phyloP scores from a whole-genome alignment of 169 alveolate genomes.

The Perkinsus olseni region DNA sequence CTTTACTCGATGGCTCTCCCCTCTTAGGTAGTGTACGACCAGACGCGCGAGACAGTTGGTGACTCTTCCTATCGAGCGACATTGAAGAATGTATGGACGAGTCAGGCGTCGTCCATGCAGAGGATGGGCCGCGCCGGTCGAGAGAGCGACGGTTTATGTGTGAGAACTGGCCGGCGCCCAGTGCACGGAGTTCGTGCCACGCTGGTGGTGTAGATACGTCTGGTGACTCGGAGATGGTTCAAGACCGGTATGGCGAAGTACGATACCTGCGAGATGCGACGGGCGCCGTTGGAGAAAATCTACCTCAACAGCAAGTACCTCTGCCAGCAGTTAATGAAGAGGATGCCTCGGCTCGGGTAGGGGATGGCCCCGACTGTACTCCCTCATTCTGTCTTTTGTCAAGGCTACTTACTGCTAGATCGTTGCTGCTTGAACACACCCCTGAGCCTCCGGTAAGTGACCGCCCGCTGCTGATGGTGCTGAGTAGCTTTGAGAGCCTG shows the following conservation, averaged over 20 bases:
- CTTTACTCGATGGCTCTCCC: constrained; percentile 22
- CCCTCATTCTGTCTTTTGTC: not conserved
- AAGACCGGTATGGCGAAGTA: constrained; percentile 27
- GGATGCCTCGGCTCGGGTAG: not conserved
- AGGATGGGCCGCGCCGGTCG: constrained; percentile 42
- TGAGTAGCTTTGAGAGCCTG: not conserved
- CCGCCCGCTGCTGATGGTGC: not conserved
- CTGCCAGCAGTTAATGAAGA: not conserved
- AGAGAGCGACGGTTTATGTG: constrained; percentile 32
- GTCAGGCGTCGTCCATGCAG: constrained; percentile 36
- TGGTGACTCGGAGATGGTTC: constrained; percentile 32
- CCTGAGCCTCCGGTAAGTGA: not conserved
- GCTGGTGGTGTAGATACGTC: constrained; percentile 31
- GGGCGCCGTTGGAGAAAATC: constrained; percentile 45
- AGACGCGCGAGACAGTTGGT: constrained; percentile 3
- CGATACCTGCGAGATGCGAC: constrained; percentile 46
- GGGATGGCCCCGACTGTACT: not conserved
- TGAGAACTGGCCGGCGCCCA: too few relatives aligned
- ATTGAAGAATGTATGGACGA: constrained; percentile 16
- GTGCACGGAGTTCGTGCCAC: too few relatives aligned
- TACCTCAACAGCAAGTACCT: constrained; percentile 19
- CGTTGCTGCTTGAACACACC: not conserved
- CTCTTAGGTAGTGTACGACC: constrained; percentile 40
- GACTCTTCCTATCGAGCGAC: not conserved
- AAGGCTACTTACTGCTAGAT: not conserved